Evolutionary conservation across 2,329 filamentous ascomycete species (phyloP), one percentile per base, ranked within the genome.

Genomic region (Aspergillus japonicus): DNA sequence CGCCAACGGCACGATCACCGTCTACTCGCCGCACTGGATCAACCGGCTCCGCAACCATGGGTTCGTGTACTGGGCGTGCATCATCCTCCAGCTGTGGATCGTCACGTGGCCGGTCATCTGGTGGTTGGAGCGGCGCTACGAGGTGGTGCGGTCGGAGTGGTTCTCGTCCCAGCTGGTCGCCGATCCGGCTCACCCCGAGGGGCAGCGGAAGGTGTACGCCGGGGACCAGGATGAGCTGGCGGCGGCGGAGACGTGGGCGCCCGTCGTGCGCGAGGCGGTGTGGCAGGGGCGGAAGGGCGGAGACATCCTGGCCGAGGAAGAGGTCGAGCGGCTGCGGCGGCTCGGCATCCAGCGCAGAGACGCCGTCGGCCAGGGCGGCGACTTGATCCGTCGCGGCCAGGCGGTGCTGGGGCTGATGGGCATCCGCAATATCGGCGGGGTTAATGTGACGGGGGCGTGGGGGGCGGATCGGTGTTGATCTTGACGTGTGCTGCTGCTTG

Each of bases 1-100:
- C n/a, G 62, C 66, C 12, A 68, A 75, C 57, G 54, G 64, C 23
- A 67, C 65, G 6, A 61, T 78, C 19, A 75, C 71, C 24, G 61
- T 78, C 53, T 76, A 75, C 62, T 76, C 75, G 0, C 75, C 75
- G 2, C 73, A 75, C 50, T 75, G 73, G 69, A 66, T 77, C 50
- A 78, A 78, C 63, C 69, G 60, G 1, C 55, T 74, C 1, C 73
- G 75, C n/a, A 67, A 69, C 6, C 75, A 75, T 55, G 35, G 19
- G 6, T 71, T 65, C 39, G 64, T 76, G 6, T 78, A 71, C 67
- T 77, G 70, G 70, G 10, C 48, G 3, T 71, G 71, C 31, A 69
- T 77, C 12, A 65, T 78, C 39, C 65, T 76, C 5, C 75, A 77
- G 56, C 68, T 78, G 6, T 78, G 75, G 75, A 68, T 77, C 50